Evolutionary conservation across 2,329 filamentous ascomycete species (phyloP).

Genomic region (Aspergillus floridensis): DNA sequence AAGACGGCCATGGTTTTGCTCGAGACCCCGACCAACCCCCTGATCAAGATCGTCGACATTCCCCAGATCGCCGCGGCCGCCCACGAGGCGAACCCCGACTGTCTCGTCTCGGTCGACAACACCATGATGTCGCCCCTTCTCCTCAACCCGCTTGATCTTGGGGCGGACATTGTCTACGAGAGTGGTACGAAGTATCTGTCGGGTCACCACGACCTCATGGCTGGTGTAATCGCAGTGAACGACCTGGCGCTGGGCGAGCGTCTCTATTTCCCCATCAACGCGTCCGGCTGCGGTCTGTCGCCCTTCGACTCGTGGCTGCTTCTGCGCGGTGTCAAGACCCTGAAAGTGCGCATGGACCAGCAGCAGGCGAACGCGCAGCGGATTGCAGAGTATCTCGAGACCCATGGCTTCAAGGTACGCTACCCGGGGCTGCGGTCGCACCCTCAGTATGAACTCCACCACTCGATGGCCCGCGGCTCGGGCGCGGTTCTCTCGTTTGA

Average conservation of each 20-base stretch:
- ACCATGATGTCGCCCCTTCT: conserved; percentile 98
- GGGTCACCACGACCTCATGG: conserved; percentile 98
- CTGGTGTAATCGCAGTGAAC: conserved; percentile 91
- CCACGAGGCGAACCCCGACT: conserved; percentile 73
- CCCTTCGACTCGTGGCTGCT: conserved; percentile 96
- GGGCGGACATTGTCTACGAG: conserved; percentile 95
- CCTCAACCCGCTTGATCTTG: conserved; percentile 87
- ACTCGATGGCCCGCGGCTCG: conserved; percentile 89
- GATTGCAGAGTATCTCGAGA: conserved; percentile 89
- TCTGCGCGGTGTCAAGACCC: conserved; percentile 91
- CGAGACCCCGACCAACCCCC: conserved; percentile 93
- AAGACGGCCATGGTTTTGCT: conserved; percentile 95
- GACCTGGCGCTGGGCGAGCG: conserved; percentile 77
- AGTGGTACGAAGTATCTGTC: conserved; percentile 97
- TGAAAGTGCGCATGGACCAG: conserved; percentile 98
- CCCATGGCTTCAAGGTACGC: conserved; percentile 86
- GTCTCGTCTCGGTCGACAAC: conserved; percentile 91
- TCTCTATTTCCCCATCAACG: conserved; percentile 96
- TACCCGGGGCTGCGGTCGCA: conserved; percentile 94
- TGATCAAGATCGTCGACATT: conserved; percentile 98
- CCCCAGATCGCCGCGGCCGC: conserved; percentile 71
- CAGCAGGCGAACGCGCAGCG: conserved; percentile 89
- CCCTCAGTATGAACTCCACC: conserved; percentile 93
- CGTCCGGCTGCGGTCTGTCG: conserved; percentile 87
- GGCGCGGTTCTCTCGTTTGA: conserved; percentile 96